Conservation (phyloP, 2,329 filamentous ascomycete species). For the Atkinsonella hypoxylon region DNA sequence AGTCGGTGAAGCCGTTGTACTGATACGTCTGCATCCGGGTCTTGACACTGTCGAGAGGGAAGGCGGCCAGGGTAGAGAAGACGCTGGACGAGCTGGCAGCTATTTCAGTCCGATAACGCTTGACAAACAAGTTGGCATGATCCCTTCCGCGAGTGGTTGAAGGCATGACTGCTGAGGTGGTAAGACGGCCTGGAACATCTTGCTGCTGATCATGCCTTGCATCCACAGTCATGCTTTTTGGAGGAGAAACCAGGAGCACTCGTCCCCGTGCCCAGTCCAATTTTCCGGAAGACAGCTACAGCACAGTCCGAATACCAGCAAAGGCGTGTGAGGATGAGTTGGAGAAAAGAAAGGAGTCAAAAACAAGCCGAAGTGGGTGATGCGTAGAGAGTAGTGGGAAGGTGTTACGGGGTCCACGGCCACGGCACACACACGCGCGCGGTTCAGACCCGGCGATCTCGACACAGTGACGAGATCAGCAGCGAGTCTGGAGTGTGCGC, state of each 20-base stretch:
- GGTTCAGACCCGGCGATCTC: conserved; percentile 9
- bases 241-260: conserved; percentile 4
- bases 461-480: conserved; percentile 6
- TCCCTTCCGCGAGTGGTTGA: conserved; percentile 12
- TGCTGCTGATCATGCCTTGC: conserved; percentile 22
- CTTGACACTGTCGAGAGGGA: conserved; percentile 81
- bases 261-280: conserved; percentile 1
- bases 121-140: conserved; percentile 40
- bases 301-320: not conserved
- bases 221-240: conserved; percentile 26
- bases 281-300: not conserved
- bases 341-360: not conserved
- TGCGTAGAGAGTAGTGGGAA: not conserved
- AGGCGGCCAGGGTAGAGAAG: conserved; percentile 68
- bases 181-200: conserved; percentile 24
- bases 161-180: conserved; percentile 19
- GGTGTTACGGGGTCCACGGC: not conserved
- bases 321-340: not conserved
- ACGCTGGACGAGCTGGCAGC: conserved; percentile 67
- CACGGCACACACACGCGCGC: conserved; percentile 7
- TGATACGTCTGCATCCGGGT: conserved; percentile 82
- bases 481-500: conserved; percentile 9
- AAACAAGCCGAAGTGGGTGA: not conserved
- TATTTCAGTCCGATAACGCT: conserved; percentile 70
- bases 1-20: conserved; percentile 62